phyloP scores from a whole-genome alignment of 345 rosid genomes.

The Populus tremula region DNA sequence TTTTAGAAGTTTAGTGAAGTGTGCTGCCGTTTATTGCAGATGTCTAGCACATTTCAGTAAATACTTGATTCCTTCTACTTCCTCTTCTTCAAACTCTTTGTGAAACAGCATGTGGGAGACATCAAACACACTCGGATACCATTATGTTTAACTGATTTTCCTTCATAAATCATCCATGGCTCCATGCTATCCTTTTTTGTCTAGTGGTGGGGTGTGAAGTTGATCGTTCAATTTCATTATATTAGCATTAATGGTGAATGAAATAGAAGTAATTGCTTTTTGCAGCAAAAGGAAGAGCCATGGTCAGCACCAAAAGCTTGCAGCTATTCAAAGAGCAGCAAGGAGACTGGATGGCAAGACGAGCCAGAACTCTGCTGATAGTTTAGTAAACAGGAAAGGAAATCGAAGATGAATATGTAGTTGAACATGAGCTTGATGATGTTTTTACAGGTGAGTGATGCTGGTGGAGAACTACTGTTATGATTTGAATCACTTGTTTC shows the following conservation, averaged over 20 bases:
- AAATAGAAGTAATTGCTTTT: neutral
- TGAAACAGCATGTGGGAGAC: neutral
- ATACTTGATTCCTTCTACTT: neutral
- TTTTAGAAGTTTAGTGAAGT: neutral
- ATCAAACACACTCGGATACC: neutral
- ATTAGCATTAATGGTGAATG: neutral
- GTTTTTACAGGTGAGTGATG: slow-evolving; percentile 8
- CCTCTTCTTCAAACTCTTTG: too few relatives aligned
- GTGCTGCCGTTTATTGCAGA: neutral
- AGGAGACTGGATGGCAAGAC: slow-evolving; percentile 57
- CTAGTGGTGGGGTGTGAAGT: neutral
- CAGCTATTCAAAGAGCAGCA: slow-evolving; percentile 54
- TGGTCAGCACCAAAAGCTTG: slow-evolving; percentile 49
- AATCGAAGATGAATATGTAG: slow-evolving; percentile 32
- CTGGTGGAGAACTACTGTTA: neutral
- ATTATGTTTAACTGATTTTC: neutral
- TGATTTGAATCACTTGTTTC: neutral
- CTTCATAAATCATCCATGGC: neutral
- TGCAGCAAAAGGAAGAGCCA: slow-evolving; percentile 58
- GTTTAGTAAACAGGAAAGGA: slow-evolving; percentile 43
- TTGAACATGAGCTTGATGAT: slow-evolving; percentile 1
- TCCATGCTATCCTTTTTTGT: neutral
- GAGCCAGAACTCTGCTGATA: slow-evolving; percentile 28
- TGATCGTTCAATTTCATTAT: neutral
- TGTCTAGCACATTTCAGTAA: neutral